Evolutionary conservation across 202 grass and related monocot genomes (phyloP).

Genomic region (Tripidium arundinaceum): DNA sequence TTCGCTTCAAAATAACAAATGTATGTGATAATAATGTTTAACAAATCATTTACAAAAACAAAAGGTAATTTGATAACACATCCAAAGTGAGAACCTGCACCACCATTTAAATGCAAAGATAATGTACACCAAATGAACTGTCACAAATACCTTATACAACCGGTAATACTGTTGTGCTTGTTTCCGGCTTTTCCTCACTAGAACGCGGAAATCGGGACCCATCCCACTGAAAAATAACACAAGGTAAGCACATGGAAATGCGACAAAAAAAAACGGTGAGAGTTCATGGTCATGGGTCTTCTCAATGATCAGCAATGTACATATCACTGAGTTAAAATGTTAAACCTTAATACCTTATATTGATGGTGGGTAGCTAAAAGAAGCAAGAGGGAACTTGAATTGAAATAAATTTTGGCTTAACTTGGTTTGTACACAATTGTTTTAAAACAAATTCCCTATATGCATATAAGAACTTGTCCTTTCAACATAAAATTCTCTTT

Average conservation of each 20-base stretch:
- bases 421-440: not conserved
- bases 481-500: not conserved
- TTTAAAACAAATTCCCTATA: not conserved
- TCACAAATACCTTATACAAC: slow-evolving; percentile 70
- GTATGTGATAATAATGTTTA: not conserved
- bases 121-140: not conserved
- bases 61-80: not conserved
- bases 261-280: not conserved
- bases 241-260: slow-evolving; percentile 17
- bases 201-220: slow-evolving; percentile 91
- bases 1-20: not conserved
- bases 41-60: not conserved
- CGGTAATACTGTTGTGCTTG: slow-evolving; percentile 90
- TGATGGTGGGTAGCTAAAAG: not conserved
- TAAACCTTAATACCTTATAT: not conserved
- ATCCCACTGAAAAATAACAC: slow-evolving; percentile 65
- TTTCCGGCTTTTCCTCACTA: slow-evolving; percentile 96
- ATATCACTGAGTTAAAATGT: not conserved
- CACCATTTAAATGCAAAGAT: not conserved
- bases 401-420: not conserved
- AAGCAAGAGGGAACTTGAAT: not conserved
- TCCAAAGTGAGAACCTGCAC: not conserved
- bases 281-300: not conserved
- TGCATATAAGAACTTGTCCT: not conserved
- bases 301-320: not conserved